Evolutionary conservation across 345 rosid species (phyloP).

Genomic region (Cardiospermum halicacabum): DNA sequence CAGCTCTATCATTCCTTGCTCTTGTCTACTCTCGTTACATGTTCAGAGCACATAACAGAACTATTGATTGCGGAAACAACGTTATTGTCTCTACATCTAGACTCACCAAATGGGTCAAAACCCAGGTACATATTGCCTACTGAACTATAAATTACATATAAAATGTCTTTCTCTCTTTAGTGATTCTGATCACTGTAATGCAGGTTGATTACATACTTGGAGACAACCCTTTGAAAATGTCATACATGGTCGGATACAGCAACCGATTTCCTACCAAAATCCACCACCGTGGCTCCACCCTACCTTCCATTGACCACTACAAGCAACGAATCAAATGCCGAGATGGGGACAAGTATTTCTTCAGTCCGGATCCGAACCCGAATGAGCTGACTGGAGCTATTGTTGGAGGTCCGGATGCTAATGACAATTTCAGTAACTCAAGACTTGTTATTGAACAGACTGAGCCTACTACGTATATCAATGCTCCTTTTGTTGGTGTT

Average conservation of each 20-base stretch:
- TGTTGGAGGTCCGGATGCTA: conserved; percentile 65
- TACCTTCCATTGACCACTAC: conserved; percentile 33
- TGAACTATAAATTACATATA: no score
- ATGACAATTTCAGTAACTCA: conserved; percentile 41
- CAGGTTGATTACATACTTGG: conserved; percentile 56
- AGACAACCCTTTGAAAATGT: conserved; percentile 38
- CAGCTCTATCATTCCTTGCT: conserved; percentile 42
- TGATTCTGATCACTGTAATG: conserved; percentile 37
- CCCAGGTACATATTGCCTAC: no score
- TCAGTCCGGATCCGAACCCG: conserved; percentile 39
- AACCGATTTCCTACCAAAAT: conserved; percentile 32
- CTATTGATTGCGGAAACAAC: conserved; percentile 27
- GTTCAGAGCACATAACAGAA: background rate
- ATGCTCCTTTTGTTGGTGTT: conserved; percentile 60
- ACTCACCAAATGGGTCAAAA: conserved; percentile 26
- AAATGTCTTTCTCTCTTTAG: no score
- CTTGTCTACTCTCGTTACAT: conserved; percentile 43
- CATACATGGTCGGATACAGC: conserved; percentile 59
- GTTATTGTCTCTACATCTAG: conserved; percentile 29
- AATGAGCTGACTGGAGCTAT: conserved; percentile 57
- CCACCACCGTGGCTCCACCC: conserved; percentile 45
- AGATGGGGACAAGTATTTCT: conserved; percentile 41
- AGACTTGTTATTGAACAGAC: conserved; percentile 43
- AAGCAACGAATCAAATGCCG: conserved; percentile 24
- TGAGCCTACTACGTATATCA: conserved; percentile 47